phyloP scores from a whole-genome alignment of 345 rosid species.

The Citrus australasica region DNA sequence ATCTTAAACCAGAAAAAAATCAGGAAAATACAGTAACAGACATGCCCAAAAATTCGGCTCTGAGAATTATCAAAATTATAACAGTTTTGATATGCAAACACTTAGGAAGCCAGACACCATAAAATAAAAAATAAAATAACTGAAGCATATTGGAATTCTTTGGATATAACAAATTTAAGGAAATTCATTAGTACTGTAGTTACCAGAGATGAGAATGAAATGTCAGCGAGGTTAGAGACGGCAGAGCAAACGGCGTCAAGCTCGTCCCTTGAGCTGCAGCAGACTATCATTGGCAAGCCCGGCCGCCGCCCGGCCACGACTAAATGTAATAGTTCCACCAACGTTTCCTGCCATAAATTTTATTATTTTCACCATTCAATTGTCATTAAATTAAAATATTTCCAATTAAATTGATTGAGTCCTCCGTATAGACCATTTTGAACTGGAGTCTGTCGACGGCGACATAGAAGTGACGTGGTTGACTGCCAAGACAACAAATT shows the following conservation, averaged over 20 bases:
- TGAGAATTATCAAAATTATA: neutral
- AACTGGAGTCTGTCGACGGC: constrained; percentile 86
- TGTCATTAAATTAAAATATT: neutral
- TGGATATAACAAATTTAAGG: neutral
- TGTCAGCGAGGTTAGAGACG: constrained; percentile 68
- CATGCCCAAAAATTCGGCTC: neutral
- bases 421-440: constrained; percentile 55
- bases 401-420: neutral
- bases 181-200: neutral
- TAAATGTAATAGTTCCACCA: constrained; percentile 48
- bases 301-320: constrained; percentile 62
- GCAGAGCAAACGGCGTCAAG: constrained; percentile 82
- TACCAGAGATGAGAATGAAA: constrained; percentile 70
- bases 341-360: constrained; percentile 50
- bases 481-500: constrained; percentile 32
- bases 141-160: neutral
- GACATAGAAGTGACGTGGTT: constrained; percentile 70
- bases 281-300: constrained; percentile 71
- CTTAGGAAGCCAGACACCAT: neutral
- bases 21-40: neutral
- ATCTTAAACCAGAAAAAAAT: neutral
- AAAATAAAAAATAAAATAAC: no score
- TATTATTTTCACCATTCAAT: neutral
- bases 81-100: neutral
- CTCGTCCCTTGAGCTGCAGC: constrained; percentile 92